Percentiles rank a stretch among this genome's conserved stretches.
phyloP scores from a whole-genome alignment of 2,329 filamentous ascomycete genomes.

The Aureobasidium pullulans region DNA sequence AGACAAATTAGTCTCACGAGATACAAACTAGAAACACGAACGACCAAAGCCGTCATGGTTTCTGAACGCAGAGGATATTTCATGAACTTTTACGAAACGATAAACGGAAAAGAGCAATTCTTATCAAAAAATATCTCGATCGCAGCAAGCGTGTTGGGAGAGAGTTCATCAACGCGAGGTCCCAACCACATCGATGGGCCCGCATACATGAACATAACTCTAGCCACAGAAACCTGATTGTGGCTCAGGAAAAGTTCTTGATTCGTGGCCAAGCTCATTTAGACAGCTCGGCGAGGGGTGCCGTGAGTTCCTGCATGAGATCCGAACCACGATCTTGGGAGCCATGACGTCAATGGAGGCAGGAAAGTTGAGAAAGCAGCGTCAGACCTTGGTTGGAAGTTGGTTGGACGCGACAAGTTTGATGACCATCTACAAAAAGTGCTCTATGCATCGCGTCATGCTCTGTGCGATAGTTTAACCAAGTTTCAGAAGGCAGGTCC shows the following conservation, averaged over 20 bases:
- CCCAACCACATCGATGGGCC: background rate
- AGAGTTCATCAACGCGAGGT: background rate
- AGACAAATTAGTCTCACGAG: too few species aligned
- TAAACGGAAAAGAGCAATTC: too few species aligned
- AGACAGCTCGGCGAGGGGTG: background rate
- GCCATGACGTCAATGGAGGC: background rate
- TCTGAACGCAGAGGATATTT: too few species aligned
- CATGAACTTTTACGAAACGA: too few species aligned
- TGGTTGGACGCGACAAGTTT: background rate
- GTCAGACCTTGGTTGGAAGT: background rate
- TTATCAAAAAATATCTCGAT: background rate
- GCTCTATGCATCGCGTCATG: background rate
- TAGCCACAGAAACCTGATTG: background rate
- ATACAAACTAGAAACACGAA: too few species aligned
- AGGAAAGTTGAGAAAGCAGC: background rate
- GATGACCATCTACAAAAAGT: background rate
- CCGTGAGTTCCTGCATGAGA: slow-evolving; percentile 6
- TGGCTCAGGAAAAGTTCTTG: background rate
- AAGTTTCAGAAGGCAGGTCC: background rate
- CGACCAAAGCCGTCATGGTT: too few species aligned
- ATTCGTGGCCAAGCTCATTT: background rate
- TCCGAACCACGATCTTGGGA: background rate
- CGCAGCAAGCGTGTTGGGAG: background rate
- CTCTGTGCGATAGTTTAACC: background rate
- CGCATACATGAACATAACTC: background rate